Evolutionary conservation across 2,329 filamentous ascomycete species (phyloP).

Genomic region (Furcasterigmium sp.): DNA sequence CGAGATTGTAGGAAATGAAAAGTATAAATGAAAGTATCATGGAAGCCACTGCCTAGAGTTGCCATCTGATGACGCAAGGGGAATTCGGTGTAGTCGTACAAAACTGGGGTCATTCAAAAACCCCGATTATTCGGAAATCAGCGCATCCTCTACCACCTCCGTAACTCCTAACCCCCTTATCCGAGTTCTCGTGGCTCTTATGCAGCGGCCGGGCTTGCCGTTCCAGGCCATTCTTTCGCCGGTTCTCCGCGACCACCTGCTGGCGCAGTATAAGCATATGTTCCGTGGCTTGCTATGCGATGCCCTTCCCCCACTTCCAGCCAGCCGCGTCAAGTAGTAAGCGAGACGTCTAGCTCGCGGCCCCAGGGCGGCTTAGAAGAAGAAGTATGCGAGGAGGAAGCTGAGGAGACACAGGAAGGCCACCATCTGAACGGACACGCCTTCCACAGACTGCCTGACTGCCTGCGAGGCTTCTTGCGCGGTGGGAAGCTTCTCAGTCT

Average conservation of each 20-base stretch:
- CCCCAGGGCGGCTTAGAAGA: conserved; percentile 61
- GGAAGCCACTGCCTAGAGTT: neutral
- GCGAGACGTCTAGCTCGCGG: neutral
- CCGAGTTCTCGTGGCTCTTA: too few relatives aligned
- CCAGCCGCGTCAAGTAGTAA: too few relatives aligned
- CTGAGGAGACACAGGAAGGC: conserved; percentile 80
- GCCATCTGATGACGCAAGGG: neutral
- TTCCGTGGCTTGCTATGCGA: too few relatives aligned
- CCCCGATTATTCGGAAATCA: too few relatives aligned
- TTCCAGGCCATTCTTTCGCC: too few relatives aligned
- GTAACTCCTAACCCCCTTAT: too few relatives aligned
- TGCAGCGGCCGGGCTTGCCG: too few relatives aligned
- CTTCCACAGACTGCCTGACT: conserved; percentile 55
- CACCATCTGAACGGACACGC: conserved; percentile 81
- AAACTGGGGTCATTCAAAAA: neutral
- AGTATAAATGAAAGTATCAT: neutral
- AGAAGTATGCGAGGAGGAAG: conserved; percentile 92
- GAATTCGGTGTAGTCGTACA: neutral
- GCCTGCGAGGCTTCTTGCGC: conserved; percentile 46
- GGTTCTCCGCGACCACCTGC: too few relatives aligned
- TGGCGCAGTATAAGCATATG: too few relatives aligned
- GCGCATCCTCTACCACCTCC: too few relatives aligned
- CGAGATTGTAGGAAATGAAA: neutral
- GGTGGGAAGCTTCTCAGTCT: conserved; percentile 44
- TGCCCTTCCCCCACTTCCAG: too few relatives aligned